A percentile compares a stretch with the other conserved stretches of the same genome.
phyloP scores from a whole-genome alignment of 768 basidiomycete species.

The Kwoniella sp. region DNA sequence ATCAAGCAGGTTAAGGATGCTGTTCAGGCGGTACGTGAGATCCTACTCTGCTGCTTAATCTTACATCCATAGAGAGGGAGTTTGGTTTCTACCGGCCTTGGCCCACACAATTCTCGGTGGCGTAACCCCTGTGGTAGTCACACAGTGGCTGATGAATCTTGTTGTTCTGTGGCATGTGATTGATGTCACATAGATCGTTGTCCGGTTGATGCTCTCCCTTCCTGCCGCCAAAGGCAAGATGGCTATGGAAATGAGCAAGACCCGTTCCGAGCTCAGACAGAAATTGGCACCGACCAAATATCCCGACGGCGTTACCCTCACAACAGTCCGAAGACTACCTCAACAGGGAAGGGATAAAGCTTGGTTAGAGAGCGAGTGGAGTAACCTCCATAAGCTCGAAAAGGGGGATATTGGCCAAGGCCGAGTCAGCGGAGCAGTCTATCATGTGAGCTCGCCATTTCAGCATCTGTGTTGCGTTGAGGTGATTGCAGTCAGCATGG shows the following conservation, averaged over 20 bases:
- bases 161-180: not conserved
- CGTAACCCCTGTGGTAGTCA: no score
- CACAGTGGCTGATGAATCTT: no score
- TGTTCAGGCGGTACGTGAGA: conserved; percentile 32
- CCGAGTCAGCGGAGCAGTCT: conserved; percentile 52
- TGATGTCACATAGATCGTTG: conserved; percentile 23
- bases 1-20: conserved; percentile 18
- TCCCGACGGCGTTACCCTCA: conserved; percentile 39
- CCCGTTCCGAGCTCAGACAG: conserved; percentile 31
- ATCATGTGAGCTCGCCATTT: conserved; percentile 55
- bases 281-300: conserved; percentile 45
- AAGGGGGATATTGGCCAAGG: conserved; percentile 48
- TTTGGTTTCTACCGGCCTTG: no score
- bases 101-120: no score
- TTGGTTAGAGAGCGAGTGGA: conserved; percentile 52
- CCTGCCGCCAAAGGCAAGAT: conserved; percentile 46
- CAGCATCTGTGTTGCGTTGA: no score
- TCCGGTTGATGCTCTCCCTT: conserved; percentile 44
- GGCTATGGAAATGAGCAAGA: conserved; percentile 40
- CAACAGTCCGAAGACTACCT: conserved; percentile 32
- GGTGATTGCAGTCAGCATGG: no score
- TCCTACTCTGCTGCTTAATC: not conserved
- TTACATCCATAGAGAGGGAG: no score
- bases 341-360: conserved; percentile 41
- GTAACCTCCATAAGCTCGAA: conserved; percentile 46